Percentiles rank a stretch among this genome's conserved stretches.
phyloP scores from a whole-genome alignment of 1,139 yeast species.

The Taphrina populina region DNA sequence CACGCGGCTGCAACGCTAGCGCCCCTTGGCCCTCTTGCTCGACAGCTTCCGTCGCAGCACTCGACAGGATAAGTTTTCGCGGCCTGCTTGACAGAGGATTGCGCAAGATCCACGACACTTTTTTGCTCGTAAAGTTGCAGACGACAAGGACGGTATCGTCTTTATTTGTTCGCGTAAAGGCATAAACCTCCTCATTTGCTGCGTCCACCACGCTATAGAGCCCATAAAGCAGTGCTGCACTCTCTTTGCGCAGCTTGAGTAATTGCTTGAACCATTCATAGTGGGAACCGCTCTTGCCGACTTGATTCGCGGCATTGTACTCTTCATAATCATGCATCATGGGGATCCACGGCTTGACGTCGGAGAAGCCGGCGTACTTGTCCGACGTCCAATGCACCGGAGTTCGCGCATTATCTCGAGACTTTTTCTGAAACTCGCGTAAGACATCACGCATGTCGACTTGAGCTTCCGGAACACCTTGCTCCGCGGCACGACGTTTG shows the following conservation, averaged over 20 bases:
- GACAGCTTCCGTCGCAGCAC: neutral
- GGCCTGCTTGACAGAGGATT: no score
- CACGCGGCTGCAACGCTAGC: neutral
- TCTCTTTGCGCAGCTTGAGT: constrained; percentile 51
- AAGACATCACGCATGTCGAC: constrained; percentile 45
- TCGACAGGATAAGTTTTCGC: neutral
- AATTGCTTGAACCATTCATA: constrained; percentile 52
- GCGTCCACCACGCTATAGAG: constrained; percentile 42
- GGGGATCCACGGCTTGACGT: constrained; percentile 56
- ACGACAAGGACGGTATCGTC: constrained; percentile 5
- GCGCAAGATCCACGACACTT: neutral
- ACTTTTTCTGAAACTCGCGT: constrained; percentile 40
- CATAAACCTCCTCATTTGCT: constrained; percentile 27
- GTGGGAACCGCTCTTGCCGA: constrained; percentile 52
- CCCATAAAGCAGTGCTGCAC: constrained; percentile 52
- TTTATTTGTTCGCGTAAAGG: constrained; percentile 17
- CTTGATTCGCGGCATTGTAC: constrained; percentile 54
- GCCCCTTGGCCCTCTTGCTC: no score
- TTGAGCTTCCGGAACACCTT: constrained; percentile 44
- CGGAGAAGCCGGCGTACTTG: constrained; percentile 53
- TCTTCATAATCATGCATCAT: constrained; percentile 54
- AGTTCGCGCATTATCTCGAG: constrained; percentile 57
- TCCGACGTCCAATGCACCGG: constrained; percentile 58
- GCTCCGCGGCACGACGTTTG: constrained; percentile 44
- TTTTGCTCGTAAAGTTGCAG: constrained; percentile 17